Conservation (phyloP, 352 stramenopile genomes). For the Phytophthora crassamura region DNA sequence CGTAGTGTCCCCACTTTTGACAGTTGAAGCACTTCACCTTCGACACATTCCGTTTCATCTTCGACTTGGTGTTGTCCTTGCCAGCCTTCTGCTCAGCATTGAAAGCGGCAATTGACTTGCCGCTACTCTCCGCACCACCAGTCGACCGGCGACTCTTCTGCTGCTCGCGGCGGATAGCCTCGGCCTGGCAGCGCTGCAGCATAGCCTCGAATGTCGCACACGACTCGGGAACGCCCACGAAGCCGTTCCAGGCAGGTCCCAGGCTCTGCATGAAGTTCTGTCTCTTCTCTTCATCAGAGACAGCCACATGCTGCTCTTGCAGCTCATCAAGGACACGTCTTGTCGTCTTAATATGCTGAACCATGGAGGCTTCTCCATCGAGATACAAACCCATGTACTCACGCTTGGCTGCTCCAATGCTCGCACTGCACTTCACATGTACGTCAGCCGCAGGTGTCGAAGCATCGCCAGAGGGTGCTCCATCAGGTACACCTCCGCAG, state of each 20-base stretch:
- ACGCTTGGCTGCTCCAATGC: constrained; percentile 4
- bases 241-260: constrained; percentile 4
- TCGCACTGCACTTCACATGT: constrained; percentile 17
- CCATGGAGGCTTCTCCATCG: constrained; percentile 2
- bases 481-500: constrained; percentile 14
- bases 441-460: constrained; percentile 4
- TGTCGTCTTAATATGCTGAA: constrained; percentile 13
- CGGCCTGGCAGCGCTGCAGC: neutral
- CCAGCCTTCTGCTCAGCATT: neutral
- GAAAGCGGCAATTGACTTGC: neutral
- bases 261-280: constrained; percentile 12
- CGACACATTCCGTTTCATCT: constrained; percentile 11
- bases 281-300: constrained; percentile 3
- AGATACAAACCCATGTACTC: constrained; percentile 14
- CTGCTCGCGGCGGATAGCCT: constrained; percentile 4
- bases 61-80: constrained; percentile 1
- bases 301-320: constrained; percentile 8
- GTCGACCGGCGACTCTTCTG: constrained; percentile 3
- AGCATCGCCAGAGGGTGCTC: constrained; percentile 14
- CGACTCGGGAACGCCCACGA: neutral
- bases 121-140: neutral
- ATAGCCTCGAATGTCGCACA: constrained; percentile 3
- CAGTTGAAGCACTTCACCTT: constrained; percentile 21
- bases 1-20: constrained; percentile 3
- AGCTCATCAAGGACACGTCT: too few species aligned